Base-by-base conservation (phyloP, 257 asterid genomes). In the Solanum raphanifolium region DNA sequence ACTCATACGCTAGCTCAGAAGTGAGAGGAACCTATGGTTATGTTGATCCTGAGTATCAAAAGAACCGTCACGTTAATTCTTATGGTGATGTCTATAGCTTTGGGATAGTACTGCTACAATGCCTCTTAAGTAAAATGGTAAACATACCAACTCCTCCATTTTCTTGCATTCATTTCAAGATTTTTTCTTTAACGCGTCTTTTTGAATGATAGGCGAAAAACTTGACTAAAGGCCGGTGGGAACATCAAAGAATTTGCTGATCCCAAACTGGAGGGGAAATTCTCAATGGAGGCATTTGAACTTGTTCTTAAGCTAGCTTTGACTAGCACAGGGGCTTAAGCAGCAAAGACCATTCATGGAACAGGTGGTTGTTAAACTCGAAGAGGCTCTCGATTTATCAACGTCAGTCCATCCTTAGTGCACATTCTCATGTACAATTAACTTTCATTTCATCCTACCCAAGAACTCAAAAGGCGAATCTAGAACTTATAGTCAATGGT, bases 1-100 rank as follows among this genome's bases (percentile, higher is more conserved):
- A 93, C 34, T 95, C 98, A 9, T 94, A 91, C 16, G 96, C 94
- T 71, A 95, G 98, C 92, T 94, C 98, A 5, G 98, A 95, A 91
- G 98, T 94, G 27, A 91, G 98, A 81, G 98, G 98, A 25, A 94
- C 98, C 85, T 94, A 94, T 88, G 98, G 98, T 10, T 95, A 95
- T 48, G 96, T 95, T 69, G 98, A 95, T 87, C 98, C 98, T 5
- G 98, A 95, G 88, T 95, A 95, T 91, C 96, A 93, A 88, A 93
- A 89, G 90, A 90, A 95, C 41, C 94, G 90, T 5, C 98, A 82
- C 18, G 98, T 95, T 20, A 95, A 95, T 84, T 87, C 98, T 25
- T 94, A 94, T 2, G 95, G 94, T 10, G 98, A 95, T 86, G 98
- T 95, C 35, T 95, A 95, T 31, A 95, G 98, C 66, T 95, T 94